phyloP scores from a whole-genome alignment of 2,329 filamentous ascomycete species.

The Apiospora pterosperma region DNA sequence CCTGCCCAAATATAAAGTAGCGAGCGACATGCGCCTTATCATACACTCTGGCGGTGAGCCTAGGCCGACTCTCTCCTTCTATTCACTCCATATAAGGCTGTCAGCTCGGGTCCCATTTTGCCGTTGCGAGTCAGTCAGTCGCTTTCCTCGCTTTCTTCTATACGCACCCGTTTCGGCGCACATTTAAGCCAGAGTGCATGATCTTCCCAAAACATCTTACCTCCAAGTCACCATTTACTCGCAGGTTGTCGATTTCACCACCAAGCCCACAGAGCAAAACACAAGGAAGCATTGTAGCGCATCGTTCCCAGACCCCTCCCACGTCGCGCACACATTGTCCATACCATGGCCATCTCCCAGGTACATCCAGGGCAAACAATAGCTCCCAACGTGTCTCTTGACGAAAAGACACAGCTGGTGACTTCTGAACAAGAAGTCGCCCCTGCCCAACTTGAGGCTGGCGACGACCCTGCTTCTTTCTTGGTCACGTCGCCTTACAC shows the following conservation, averaged over 20 bases:
- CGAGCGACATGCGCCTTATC: neutral
- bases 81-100: neutral
- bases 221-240: neutral
- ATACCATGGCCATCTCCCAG: conserved; percentile 6
- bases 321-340: neutral
- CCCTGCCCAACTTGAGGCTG: neutral
- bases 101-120: neutral
- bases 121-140: neutral
- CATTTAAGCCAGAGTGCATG: neutral
- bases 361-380: conserved; percentile 8
- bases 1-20: neutral
- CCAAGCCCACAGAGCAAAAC: neutral
- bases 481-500: conserved; percentile 76
- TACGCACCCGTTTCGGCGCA: neutral
- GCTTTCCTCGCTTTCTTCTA: no score
- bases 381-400: conserved; percentile 6
- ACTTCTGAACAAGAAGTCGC: neutral
- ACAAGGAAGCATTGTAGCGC: neutral
- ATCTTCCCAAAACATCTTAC: neutral
- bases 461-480: conserved; percentile 21
- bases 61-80: neutral
- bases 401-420: conserved; percentile 6
- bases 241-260: neutral
- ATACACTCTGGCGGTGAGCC: neutral
- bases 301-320: neutral